A percentile compares a stretch with the other conserved stretches of the same genome.
Conservation (phyloP, 192 early-diverging fungal genomes). For the Coemansia sp. region DNA sequence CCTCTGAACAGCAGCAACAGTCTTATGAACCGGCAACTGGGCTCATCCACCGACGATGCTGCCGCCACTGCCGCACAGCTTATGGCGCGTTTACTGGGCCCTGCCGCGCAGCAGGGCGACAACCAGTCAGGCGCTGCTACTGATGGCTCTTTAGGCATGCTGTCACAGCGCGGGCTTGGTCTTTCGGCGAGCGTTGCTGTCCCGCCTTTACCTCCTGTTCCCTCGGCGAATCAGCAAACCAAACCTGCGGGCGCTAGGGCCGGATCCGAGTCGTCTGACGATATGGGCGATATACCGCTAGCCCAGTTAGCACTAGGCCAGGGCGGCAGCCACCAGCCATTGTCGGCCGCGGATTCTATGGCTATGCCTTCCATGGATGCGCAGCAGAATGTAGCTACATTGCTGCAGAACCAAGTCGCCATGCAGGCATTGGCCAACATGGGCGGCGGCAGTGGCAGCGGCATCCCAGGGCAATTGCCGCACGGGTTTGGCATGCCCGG, state of each 20-base stretch:
- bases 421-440: constrained; percentile 2
- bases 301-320: constrained; percentile 34
- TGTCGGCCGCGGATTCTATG: no score
- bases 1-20: background rate
- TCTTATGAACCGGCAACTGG: constrained; percentile 2
- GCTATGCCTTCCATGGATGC: background rate
- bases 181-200: background rate
- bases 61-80: constrained; percentile 35
- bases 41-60: constrained; percentile 11
- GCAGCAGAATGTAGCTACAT: background rate
- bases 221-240: background rate
- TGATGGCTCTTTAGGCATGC: no score
- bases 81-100: constrained; percentile 33
- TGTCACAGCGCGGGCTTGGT: background rate
- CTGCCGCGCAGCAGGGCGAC: constrained; percentile 2
- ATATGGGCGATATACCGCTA: constrained; percentile 51
- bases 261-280: constrained; percentile 40
- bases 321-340: no score
- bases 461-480: no score
- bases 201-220: background rate
- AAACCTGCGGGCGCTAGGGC: background rate
- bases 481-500: background rate
- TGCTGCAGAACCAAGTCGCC: constrained; percentile 1
- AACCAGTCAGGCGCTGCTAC: background rate
- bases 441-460: background rate